phyloP scores from a whole-genome alignment of 495 filamentous ascomycete species.

The Choiromyces venosus region DNA sequence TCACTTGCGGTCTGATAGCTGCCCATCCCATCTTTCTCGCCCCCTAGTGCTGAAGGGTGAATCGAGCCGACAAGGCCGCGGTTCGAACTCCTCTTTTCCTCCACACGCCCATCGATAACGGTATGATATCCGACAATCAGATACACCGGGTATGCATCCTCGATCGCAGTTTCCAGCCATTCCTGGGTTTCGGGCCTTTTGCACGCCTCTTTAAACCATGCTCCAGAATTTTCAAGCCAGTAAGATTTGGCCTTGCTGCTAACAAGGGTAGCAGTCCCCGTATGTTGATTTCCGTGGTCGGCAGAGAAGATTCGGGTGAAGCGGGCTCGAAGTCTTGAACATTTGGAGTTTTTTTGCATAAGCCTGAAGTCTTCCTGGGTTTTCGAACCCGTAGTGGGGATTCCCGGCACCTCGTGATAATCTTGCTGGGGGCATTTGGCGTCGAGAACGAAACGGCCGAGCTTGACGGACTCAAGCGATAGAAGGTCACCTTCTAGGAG shows the following conservation, averaged over 20 bases:
- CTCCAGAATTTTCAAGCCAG: constrained; percentile 18
- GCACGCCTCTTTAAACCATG: constrained; percentile 15
- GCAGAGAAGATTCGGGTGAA: constrained; percentile 3
- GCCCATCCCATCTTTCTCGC: constrained; percentile 25
- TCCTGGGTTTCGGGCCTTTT: not conserved
- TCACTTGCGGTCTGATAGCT: constrained; percentile 41
- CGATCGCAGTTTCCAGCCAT: constrained; percentile 6
- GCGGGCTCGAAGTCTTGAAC: constrained; percentile 12
- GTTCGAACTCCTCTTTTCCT: constrained; percentile 9
- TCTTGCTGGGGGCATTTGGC: constrained; percentile 11
- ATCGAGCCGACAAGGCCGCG: no score
- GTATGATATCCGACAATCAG: constrained; percentile 18
- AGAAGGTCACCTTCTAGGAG: no score
- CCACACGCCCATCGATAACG: constrained; percentile 11
- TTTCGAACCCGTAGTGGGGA: not conserved
- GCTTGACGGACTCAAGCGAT: constrained; percentile 9
- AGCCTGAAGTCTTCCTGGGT: constrained; percentile 5
- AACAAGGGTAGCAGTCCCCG: constrained; percentile 3
- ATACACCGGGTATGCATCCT: constrained; percentile 10
- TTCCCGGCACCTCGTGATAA: not conserved
- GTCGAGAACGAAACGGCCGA: constrained; percentile 13
- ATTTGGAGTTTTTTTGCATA: constrained; percentile 8
- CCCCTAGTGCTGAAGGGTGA: no score
- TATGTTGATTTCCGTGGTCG: constrained; percentile 1
- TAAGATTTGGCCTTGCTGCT: constrained; percentile 16